These are phyloP conservation scores for Leucoagaricus sp. DNA, from an alignment of 1,284 basidiomycete species.

Conservation along the genomic window DNA sequence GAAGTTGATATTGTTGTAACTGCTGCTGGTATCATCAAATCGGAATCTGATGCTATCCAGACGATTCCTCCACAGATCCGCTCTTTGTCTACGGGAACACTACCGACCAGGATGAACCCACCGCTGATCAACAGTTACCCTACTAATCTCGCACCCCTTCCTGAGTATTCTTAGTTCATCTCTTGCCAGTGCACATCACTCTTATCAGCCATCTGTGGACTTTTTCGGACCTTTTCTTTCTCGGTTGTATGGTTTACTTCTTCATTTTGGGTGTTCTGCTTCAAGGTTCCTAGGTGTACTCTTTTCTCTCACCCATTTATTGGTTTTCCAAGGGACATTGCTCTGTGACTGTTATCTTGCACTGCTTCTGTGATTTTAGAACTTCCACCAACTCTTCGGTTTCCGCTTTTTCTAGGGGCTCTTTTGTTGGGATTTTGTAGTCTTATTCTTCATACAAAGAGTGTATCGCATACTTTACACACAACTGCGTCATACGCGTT, in stretches of 20 bases:
- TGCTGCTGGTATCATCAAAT: constrained; percentile 58
- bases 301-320: constrained; percentile 15
- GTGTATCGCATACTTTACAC: constrained; percentile 47
- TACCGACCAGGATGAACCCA: constrained; percentile 23
- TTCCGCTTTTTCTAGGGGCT: constrained; percentile 18
- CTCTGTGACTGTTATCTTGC: constrained; percentile 14
- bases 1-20: constrained; percentile 71
- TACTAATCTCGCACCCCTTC: constrained; percentile 36
- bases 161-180: constrained; percentile 42
- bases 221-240: constrained; percentile 13
- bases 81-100: constrained; percentile 19
- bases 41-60: constrained; percentile 18
- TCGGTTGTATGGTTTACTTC: constrained; percentile 23
- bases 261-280: constrained; percentile 20
- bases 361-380: constrained; percentile 8
- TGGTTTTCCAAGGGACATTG: constrained; percentile 15
- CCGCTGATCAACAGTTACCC: constrained; percentile 26
- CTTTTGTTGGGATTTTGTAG: constrained; percentile 24
- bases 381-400: constrained; percentile 3
- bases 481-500: constrained; percentile 36
- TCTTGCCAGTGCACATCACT: constrained; percentile 11
- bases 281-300: constrained; percentile 16
- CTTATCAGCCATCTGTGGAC: neutral
- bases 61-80: constrained; percentile 19
- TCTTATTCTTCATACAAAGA: constrained; percentile 31